A percentile compares a stretch with the other conserved stretches of the same genome.
These are phyloP conservation scores for Candida fluviatilis DNA, from an alignment of 805 yeast genomes.

Conservation along the genomic window DNA sequence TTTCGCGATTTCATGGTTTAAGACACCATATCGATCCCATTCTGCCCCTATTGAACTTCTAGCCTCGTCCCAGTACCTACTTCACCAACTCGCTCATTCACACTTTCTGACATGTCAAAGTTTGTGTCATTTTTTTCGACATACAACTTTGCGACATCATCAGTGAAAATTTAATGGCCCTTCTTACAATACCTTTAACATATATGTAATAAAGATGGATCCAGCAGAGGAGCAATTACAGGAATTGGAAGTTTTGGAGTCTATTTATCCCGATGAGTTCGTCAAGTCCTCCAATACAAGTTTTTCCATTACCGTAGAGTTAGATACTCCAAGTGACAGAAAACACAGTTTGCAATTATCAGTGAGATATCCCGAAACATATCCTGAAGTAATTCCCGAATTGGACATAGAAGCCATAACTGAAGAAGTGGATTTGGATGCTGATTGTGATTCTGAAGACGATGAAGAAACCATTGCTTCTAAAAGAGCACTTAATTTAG, in stretches of 20 bases:
- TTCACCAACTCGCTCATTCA: no score
- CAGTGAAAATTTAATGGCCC: background rate
- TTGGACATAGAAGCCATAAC: constrained; percentile 37
- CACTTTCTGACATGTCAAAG: background rate
- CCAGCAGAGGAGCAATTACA: constrained; percentile 79
- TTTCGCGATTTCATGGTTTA: no score
- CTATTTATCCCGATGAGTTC: constrained; percentile 92
- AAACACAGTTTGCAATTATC: constrained; percentile 52
- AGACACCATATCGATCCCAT: no score
- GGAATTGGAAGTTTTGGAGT: constrained; percentile 84
- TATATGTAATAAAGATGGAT: constrained; percentile 48
- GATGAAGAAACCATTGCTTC: constrained; percentile 40
- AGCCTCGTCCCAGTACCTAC: no score
- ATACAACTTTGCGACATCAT: background rate
- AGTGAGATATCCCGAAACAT: constrained; percentile 69
- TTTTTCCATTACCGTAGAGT: constrained; percentile 52
- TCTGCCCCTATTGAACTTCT: no score
- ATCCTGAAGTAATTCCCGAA: constrained; percentile 78
- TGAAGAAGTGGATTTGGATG: constrained; percentile 19
- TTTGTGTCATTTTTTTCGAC: constrained; percentile 1
- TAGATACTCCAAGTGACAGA: constrained; percentile 66
- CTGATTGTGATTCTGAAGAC: constrained; percentile 40
- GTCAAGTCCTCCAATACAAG: constrained; percentile 32
- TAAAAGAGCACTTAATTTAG: constrained; percentile 45
- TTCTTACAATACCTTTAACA: background rate